Base-by-base conservation (phyloP, 2,329 filamentous ascomycete species). In the Bipolaris victoriae region DNA sequence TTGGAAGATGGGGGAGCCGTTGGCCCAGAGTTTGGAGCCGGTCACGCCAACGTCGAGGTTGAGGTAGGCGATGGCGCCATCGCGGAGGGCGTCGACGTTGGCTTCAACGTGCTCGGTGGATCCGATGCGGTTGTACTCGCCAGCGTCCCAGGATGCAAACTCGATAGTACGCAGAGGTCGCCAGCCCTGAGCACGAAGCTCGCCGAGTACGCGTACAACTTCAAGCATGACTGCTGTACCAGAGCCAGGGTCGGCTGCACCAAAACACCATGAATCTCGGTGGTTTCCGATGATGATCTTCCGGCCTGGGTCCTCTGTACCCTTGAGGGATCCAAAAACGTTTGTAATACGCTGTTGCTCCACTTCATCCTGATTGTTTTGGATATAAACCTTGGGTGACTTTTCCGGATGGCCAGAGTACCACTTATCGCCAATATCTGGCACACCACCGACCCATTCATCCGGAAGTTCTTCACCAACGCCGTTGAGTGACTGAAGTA, bases 131-230 rank as follows among this genome's bases (percentile, higher is more conserved):
- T 97, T 97, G 80, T 97, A 98, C 76, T 94, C 92, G 66, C 89
- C 89, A 3, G 86, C 95, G 75, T 99, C 95, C 95, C 95, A 99
- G 33, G 91, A 97, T 71, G 93, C 92, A 76, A 99, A 98, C 74
- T 96, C 90, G 63, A 99, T 96, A 3, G 92, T 96, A n/a, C 95
- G 89, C 15, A 96, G 82, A 1, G 95, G 95, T 24, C 90, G 85
- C 95, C 95, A 99, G 51, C 93, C 94, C 55, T 87, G 85, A 15
- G 82, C 77, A 20, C 88, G 82, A 15, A 98, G 84, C 62, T 91
- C 87, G 39, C 92, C 92, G 68, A 99, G 91, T 47, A 97, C 87
- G 43, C 90, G 88, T 20, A 90, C 88, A 56, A 98, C 83, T 78
- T 99, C 95, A 52, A 98, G 84, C 83, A 99, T 89, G 39, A 98